Evolutionary conservation across 805 yeast genomes (phyloP).

Genomic region (Myxozyma sirexii): DNA sequence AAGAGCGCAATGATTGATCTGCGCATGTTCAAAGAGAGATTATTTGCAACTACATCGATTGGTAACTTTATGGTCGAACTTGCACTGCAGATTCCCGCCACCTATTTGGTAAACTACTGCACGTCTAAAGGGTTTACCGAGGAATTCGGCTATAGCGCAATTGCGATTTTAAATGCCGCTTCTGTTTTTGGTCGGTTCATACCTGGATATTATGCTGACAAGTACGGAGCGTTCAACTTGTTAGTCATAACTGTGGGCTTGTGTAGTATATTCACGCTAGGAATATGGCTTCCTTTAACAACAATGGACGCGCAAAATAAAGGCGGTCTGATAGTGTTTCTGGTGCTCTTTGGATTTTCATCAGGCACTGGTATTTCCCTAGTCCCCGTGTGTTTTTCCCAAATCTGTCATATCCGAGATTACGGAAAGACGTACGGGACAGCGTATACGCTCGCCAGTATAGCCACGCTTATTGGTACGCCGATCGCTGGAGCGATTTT

Average conservation of each 20-base stretch:
- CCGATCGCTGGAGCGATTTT: constrained; percentile 46
- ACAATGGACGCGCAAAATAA: constrained; percentile 44
- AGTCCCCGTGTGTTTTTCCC: constrained; percentile 70
- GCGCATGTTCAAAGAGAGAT: constrained; percentile 38
- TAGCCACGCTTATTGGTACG: constrained; percentile 45
- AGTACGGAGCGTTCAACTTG: constrained; percentile 59
- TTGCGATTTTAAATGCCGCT: constrained; percentile 52
- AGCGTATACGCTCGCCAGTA: constrained; percentile 52
- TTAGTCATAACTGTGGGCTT: constrained; percentile 53
- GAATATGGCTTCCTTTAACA: constrained; percentile 66
- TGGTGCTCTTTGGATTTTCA: constrained; percentile 59
- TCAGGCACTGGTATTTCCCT: constrained; percentile 64
- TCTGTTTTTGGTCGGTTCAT: constrained; percentile 58
- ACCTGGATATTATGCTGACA: constrained; percentile 60
- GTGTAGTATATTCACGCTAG: constrained; percentile 52
- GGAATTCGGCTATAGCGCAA: constrained; percentile 43
- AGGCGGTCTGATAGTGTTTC: constrained; percentile 54
- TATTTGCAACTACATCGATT: constrained; percentile 36
- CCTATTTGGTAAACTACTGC: constrained; percentile 42
- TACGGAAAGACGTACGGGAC: constrained; percentile 74
- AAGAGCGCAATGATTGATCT: constrained; percentile 25
- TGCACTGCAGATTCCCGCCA: constrained; percentile 41
- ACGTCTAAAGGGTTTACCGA: constrained; percentile 37
- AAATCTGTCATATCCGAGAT: constrained; percentile 61
- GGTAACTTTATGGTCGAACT: constrained; percentile 40